phyloP scores from a whole-genome alignment of 2,329 filamentous ascomycete species.

The Aspergillus transmontanensis region DNA sequence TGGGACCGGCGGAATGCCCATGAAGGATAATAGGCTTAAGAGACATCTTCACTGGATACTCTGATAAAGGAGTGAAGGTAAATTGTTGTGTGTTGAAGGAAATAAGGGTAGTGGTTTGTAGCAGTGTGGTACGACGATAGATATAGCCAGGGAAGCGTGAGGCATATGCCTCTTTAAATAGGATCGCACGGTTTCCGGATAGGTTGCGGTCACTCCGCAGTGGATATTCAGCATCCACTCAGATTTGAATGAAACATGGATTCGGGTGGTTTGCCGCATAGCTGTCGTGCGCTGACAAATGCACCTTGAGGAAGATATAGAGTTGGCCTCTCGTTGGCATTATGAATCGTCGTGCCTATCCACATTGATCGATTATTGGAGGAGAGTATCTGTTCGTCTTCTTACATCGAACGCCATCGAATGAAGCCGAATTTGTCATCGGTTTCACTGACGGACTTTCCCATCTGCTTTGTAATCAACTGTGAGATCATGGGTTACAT shows the following conservation, averaged over 20 bases:
- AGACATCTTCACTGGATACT: slow-evolving; percentile 15
- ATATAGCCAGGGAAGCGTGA: neutral
- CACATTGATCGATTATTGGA: neutral
- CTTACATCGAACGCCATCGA: neutral
- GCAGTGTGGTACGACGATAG: neutral
- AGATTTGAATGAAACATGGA: neutral
- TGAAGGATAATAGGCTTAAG: slow-evolving; percentile 22
- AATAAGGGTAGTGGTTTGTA: neutral
- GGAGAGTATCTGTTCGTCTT: neutral
- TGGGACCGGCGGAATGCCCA: slow-evolving; percentile 26
- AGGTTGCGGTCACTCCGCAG: neutral
- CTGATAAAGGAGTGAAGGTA: neutral
- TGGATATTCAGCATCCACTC: neutral
- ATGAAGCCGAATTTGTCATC: neutral
- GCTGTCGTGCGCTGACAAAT: neutral
- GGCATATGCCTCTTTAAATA: neutral
- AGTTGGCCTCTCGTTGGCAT: neutral
- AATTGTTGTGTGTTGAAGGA: neutral
- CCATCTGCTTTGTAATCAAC: neutral
- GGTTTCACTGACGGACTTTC: neutral
- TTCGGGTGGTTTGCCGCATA: neutral
- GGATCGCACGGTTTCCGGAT: neutral
- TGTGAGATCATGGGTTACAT: neutral
- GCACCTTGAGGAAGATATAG: neutral
- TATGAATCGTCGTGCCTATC: neutral